Evolutionary conservation across 371 early-diverging fungal genomes (phyloP).

Genomic region (Saksenaea vasiformis): DNA sequence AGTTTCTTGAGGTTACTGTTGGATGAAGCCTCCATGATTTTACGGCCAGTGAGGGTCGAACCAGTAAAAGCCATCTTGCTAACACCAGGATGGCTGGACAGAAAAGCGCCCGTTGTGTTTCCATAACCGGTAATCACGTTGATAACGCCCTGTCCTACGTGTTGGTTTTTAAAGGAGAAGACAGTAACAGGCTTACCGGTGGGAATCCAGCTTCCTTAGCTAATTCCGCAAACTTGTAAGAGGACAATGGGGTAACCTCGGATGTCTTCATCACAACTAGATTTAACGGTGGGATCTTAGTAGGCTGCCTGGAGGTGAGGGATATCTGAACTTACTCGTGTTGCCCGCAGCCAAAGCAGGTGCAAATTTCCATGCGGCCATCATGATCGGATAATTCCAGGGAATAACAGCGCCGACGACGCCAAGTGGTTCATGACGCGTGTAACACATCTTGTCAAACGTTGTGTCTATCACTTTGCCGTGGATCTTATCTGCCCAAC

Average conservation of each 20-base stretch:
- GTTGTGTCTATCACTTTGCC: conserved; percentile 45
- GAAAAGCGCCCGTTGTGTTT: conserved; percentile 32
- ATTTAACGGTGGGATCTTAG: neutral
- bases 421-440: conserved; percentile 78
- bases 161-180: neutral
- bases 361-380: conserved; percentile 85
- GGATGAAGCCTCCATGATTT: conserved; percentile 69
- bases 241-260: conserved; percentile 57
- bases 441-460: conserved; percentile 59
- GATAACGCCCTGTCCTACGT: conserved; percentile 59
- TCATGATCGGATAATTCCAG: conserved; percentile 43
- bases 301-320: neutral
- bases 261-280: conserved; percentile 57
- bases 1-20: conserved; percentile 72
- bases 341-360: conserved; percentile 81
- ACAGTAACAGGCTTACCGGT: conserved; percentile 31
- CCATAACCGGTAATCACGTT: conserved; percentile 68
- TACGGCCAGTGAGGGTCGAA: conserved; percentile 72
- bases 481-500: conserved; percentile 80
- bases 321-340: conserved; percentile 49
- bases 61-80: conserved; percentile 65
- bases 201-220: conserved; percentile 49
- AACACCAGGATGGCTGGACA: conserved; percentile 29
- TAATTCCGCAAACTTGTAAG: conserved; percentile 48
- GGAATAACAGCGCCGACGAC: conserved; percentile 79